Base-by-base conservation (phyloP, 495 filamentous ascomycete species). In the Emericellopsis terricola region DNA sequence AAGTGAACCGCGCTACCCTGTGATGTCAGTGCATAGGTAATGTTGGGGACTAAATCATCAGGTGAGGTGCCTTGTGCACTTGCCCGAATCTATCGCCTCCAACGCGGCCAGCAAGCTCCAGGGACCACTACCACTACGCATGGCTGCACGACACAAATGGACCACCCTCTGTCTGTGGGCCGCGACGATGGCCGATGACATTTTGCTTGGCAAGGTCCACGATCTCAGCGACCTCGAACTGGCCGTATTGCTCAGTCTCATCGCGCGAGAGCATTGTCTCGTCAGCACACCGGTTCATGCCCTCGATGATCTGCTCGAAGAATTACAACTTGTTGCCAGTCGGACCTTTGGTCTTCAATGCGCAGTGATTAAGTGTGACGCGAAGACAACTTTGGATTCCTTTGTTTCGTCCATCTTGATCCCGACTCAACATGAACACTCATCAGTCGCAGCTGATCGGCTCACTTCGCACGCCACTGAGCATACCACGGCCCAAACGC, bases 191-290 rank as follows among this genome's bases (percentile, higher is more conserved):
- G 73, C 74, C 50, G 56, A 71, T 41, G 52, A 57, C 47, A 50
- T 49, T 28, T 57, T 86, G 29, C 55, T 71, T 34, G 60, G 70
- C 15, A 69, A 74, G 51, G 62, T 85, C 34, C 76, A 78, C 50
- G 62, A 65, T 30, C 60, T 96, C 28, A 83, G 78, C 36, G 89
- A 94, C 54, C 64, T 94, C 30, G 86, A 94, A 55, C 70, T 97
- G 28, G 89, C 89, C 17, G 56, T 77, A 9, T 64, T 94, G 15
- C 62, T 94, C 32, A 87, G 73, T 44, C 68, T 94, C 19, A 62
- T 79, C 36, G 70, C 76, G 16, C 68, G 72, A 36, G 77, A 89
- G 53, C 87, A 96, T 48, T 94, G 83, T 52, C 73, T 94, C 38
- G 72, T 96, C 46, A 74, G 78, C 52, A 78, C 79, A 27, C 73